Evolutionary conservation across 352 stramenopile genomes (phyloP), one percentile per base, ranked within the genome.

Genomic region (Phytophthora europaea): DNA sequence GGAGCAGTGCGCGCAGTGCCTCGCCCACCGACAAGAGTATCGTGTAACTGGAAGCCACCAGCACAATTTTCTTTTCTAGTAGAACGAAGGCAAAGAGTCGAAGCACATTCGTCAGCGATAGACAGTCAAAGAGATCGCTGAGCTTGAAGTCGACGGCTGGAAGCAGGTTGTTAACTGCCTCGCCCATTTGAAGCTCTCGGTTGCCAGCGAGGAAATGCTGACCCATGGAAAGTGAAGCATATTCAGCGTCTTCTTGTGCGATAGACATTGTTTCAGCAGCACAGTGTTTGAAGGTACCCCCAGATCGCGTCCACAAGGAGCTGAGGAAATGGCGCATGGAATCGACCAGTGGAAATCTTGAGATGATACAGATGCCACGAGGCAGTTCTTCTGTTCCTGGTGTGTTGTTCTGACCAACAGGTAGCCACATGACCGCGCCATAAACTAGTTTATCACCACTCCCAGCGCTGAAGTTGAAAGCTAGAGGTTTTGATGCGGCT

Each of bases 11-110:
- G 22, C 79, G 75, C 4, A 95, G 58, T 1, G 86, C 67, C 43
- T 94, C 87, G 13, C 84, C 76, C 6, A 88, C 85, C 0, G 77
- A 82, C 18, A 92, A 78, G 4, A 95, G 59, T 13, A 93, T 67
- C 3, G 85, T 93, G 57, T 90, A 92, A 31, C 83, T 90, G 0
- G 84, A 90, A 0, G 83, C 79, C 0, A 95, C 84, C 3, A 95
- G 68, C 45, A 94, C 70, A n/a, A 95, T 76, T 58, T 94, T 90
- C 59, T 89, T 91, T 57, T 95, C 87, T 45, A 89, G 66, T 23
- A 95, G 40, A 7, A 84, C 78, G 22, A 92, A 79, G 2, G 84
- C 80, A 34, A 95, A 85, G 7, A 94, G 74, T 8, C 79, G 81
- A 58, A 94, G 73, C 6, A 91, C 65, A 58, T 94, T 75, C 2